Evolutionary conservation across 2,329 filamentous ascomycete species (phyloP), one percentile per base, ranked within the genome.

Genomic region (Colletotrichum chlorophyti): DNA sequence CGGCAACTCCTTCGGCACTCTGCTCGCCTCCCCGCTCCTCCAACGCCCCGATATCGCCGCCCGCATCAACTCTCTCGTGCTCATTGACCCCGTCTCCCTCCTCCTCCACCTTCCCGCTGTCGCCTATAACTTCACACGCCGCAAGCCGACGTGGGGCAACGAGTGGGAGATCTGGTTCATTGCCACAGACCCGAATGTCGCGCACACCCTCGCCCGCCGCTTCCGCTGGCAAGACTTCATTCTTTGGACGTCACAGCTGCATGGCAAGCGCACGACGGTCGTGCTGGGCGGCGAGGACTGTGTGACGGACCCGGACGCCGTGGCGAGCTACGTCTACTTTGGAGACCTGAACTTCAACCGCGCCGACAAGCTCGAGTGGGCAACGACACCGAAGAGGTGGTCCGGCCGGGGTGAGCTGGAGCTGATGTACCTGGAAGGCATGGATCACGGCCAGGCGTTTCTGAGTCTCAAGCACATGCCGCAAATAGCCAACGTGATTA

Each of bases 161-260:
- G 87, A 91, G 70, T 87, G 84, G 76, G 83, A 88, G 68, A 74
- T 91, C 11, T 88, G 85, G 78, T 91, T 89, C 65, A 89, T 90
- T 68, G 89, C 85, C 11, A 87, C 81, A 49, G 89, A 91, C 63
- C 83, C 86, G 26, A 85, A 85, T 6, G 83, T 90, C 1, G 82
- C 88, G 5, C 80, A 88, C 53, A 85, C 84, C 5, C 74, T 91
- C 0, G 83, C 81, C 0, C 76, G 88, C 3, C 81, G 87, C 64
- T 91, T 91, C 73, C 90, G 90, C 72, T 91, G 89, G 89, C 79
- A 79, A 23, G 81, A 91, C 63, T 90, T 88, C 62, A 84, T 90
- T 31, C 72, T 90, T 5, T 91, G 89, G 88, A 86, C 84, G 62
- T 85, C 90, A 37, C 85, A 90, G 62, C 69, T 91, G 41, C 62